Percentiles rank a stretch among this genome's conserved stretches.
phyloP scores from a whole-genome alignment of 495 filamentous ascomycete species.

The Xylaria intraflava region DNA sequence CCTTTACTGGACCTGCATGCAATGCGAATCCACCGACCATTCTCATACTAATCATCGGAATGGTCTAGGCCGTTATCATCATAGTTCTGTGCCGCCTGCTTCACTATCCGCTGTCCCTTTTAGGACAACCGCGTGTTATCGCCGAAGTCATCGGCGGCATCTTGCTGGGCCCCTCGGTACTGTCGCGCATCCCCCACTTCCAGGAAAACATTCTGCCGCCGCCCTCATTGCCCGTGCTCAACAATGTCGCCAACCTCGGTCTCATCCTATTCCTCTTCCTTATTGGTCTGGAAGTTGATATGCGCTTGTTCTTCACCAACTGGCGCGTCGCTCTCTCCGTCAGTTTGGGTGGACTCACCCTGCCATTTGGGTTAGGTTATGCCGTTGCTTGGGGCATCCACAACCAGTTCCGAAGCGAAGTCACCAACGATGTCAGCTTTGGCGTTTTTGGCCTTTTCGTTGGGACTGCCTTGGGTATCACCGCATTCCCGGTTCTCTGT shows the following conservation, averaged over 20 bases:
- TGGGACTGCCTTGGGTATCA: conserved; percentile 91
- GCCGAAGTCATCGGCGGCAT: conserved; percentile 94
- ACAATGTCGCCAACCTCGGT: conserved; percentile 82
- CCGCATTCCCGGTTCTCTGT: conserved; percentile 91
- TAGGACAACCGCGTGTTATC: conserved; percentile 89
- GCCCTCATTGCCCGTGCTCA: conserved; percentile 65
- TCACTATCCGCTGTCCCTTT: conserved; percentile 66
- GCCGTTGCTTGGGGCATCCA: conserved; percentile 86
- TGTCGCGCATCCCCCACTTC: conserved; percentile 81
- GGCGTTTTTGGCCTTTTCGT: conserved; percentile 88
- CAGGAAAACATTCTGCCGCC: conserved; percentile 67
- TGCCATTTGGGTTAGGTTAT: conserved; percentile 64
- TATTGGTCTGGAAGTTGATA: conserved; percentile 86
- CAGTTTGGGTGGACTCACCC: conserved; percentile 73
- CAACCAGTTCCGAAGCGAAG: conserved; percentile 65
- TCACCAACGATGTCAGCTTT: conserved; percentile 60
- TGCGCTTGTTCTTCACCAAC: conserved; percentile 76
- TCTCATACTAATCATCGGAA: conserved; percentile 1
- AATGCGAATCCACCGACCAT: not conserved
- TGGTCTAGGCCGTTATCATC: conserved; percentile 69
- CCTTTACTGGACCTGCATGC: too few species aligned
- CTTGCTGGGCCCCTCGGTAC: conserved; percentile 77
- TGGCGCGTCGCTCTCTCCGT: conserved; percentile 82
- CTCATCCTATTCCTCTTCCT: conserved; percentile 88
- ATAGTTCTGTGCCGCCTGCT: conserved; percentile 83